These are phyloP conservation scores for Cyclotella atomus DNA, from an alignment of 108 stramenopile genomes.

Conservation along the genomic window DNA sequence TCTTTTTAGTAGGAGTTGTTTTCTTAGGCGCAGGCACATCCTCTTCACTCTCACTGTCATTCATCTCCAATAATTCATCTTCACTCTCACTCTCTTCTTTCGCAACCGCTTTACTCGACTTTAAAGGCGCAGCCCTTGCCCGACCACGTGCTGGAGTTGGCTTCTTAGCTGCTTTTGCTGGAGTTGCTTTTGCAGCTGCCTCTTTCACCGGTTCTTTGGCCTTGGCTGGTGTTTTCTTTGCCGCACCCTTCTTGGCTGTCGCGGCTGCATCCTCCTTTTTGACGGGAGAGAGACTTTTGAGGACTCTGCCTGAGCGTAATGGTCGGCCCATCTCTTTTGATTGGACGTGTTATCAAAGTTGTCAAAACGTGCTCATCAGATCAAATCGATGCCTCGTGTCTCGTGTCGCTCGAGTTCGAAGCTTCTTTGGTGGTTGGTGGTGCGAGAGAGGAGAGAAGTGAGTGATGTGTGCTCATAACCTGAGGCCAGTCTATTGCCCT, in stretches of 20 bases:
- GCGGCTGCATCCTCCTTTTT: conserved; percentile 5
- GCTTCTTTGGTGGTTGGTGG: neutral
- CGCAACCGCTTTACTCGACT: neutral
- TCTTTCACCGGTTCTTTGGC: conserved; percentile 11
- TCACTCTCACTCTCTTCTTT: conserved; percentile 5
- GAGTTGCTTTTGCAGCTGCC: neutral
- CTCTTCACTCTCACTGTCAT: neutral
- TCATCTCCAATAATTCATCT: neutral
- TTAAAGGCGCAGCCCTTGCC: neutral
- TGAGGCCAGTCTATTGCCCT: neutral
- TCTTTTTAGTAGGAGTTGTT: neutral
- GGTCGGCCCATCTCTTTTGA: conserved; percentile 29
- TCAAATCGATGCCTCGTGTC: no score
- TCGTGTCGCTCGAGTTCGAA: no score
- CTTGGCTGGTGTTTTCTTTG: conserved; percentile 12
- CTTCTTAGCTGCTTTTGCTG: conserved; percentile 11
- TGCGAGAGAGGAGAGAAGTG: neutral
- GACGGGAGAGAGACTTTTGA: conserved; percentile 43
- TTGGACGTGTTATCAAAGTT: no score
- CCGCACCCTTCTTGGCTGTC: neutral
- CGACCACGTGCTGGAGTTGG: no score
- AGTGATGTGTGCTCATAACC: neutral
- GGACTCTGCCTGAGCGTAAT: conserved; percentile 43
- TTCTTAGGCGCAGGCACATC: neutral
- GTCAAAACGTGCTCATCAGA: no score